Base-by-base conservation (phyloP, 768 basidiomycete genomes). In the Cystofilobasidium bisporidii region DNA sequence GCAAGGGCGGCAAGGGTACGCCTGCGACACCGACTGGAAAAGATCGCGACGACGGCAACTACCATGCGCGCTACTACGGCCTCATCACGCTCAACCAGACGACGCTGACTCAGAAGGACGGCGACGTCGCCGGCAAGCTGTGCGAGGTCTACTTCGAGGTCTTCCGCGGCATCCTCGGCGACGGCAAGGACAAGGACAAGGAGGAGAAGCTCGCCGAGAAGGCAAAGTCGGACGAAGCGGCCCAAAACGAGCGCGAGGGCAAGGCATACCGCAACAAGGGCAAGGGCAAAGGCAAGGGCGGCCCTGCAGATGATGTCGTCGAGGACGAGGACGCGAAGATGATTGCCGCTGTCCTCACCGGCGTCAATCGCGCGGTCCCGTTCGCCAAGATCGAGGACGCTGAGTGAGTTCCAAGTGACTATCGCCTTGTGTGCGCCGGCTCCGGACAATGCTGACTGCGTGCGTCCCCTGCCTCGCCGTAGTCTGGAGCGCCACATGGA, bases 31-130 rank as follows among this genome's bases (percentile, higher is more conserved):
- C 65, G 20, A 36, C 65, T 22, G 66, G 72, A 57, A 72, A 75
- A 38, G 60, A 64, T 14, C 74, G 73, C 26, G 73, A 73, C 43
- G 73, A 71, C 24, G 68, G 63, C 71, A 79, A 81, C 18, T 43
- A 62, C 26, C 92, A 97, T 76, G 87, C 86, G 0, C 82, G 86
- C 60, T 99, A 98, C 78, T 99, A 97, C 76, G 85, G 90, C 20
- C 81, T 87, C 8, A 91, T 96, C 74, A 96, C 96, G 0, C 86
- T 97, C 72, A 97, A 97, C 76, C 96, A 98, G 77, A 86, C 93
- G 67, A 84, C 91, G 47, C 81, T 97, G 36, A 80, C 80, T 14
- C 75, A 79, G 14, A 72, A 72, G 47, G 92, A 96, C 72, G 80
- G 83, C 12, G 84, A 84, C 0, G 87, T 91, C 14, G 87, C 92